Evolutionary conservation across 1,139 yeast genomes (phyloP), one percentile per base, ranked within the genome.

Genomic region (Lodderomyces elongisporus): DNA sequence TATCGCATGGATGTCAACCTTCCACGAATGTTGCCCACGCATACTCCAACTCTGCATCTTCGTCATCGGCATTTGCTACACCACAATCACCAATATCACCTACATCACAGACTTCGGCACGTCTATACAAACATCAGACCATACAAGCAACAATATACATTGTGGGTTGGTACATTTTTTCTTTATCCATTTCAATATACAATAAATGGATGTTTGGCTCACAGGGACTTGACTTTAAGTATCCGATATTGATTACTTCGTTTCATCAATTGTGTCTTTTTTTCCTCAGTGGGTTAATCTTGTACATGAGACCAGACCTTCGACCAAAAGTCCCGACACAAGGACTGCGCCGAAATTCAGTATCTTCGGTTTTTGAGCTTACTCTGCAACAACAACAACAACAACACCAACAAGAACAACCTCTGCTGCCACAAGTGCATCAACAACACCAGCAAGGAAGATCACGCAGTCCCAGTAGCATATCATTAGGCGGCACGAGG

Each of bases 171-270:
- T 77, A 77, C 48, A 38, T 66, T 13, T 78, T 78, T 42, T 82
- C 94, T 10, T 69, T 87, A 39, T 60, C 85, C 10, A 75, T 89
- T 20, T 83, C 95, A n/a, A 67, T 89, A 23, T 91, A 91, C 62
- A 91, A 91, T 65, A 91, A 89, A 58, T 89, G 96, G 96, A 89
- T 91, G 96, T 91, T 89, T 61, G 89, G 93, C 27, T 31, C 30
- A 16, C 5, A 70, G 58, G 54, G 85, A 12, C 64, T 89, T 39
- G 74, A 85, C 48, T 82, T 91, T 52, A 74, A 77, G 31, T 91
- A 77, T 54, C 98, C 98, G 1, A 73, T 91, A 13, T 59, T 89
- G 17, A 76, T 89, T 32, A 91, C 98, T 0, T 67, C 89, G 4
- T 70, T 83, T 45, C 98, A 91, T 57, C 97, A 91, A 62, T 54